Conservation (phyloP, 2,329 filamentous ascomycete genomes). For the Arthrinium phaeospermum region DNA sequence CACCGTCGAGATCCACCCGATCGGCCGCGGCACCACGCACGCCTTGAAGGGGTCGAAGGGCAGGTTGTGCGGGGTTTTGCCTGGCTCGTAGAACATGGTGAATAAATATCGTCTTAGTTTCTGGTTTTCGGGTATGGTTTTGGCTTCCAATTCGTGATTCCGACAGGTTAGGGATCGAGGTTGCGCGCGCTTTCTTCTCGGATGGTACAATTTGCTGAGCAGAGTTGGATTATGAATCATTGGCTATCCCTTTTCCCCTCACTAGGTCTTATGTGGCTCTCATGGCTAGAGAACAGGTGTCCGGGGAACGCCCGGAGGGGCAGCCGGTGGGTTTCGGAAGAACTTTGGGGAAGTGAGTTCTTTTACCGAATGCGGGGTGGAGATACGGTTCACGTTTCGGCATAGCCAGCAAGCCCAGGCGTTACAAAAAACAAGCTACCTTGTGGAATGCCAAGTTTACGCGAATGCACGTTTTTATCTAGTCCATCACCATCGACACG, state of each 20-base stretch:
- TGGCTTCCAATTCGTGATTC: neutral
- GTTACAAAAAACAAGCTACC: neutral
- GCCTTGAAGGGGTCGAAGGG: constrained; percentile 42
- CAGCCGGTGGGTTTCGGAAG: neutral
- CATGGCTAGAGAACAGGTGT: neutral
- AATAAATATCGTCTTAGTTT: neutral
- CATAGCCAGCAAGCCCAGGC: neutral
- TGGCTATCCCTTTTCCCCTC: neutral
- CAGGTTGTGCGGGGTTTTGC: constrained; percentile 21
- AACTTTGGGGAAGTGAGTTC: neutral
- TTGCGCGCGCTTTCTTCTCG: neutral
- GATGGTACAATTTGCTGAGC: neutral
- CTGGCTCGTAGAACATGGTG: constrained; percentile 24
- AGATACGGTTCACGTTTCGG: neutral
- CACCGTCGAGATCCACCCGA: constrained; percentile 67
- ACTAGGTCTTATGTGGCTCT: neutral
- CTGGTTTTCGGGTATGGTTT: neutral
- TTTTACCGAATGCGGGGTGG: constrained; percentile 1
- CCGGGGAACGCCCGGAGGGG: neutral
- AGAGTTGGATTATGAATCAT: neutral
- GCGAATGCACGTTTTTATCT: too few relatives aligned
- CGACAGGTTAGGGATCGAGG: neutral
- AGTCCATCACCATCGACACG: too few relatives aligned
- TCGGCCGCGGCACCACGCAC: constrained; percentile 65
- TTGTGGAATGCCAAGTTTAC: too few relatives aligned